Base-by-base conservation (phyloP, 73 alveolate genomes). In the Paramecium octaurelia region DNA sequence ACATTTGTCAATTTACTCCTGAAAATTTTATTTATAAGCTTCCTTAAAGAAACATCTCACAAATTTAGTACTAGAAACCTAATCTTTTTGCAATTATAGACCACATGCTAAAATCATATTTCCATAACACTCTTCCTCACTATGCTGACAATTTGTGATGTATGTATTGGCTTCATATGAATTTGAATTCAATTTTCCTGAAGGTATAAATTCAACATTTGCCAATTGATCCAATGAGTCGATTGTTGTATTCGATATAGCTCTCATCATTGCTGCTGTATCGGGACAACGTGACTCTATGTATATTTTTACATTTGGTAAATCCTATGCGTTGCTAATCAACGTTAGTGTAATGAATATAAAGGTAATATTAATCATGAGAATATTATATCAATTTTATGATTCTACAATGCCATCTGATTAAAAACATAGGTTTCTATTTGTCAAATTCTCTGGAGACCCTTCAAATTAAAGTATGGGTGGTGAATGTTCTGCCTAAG, bases 51-150 rank as follows among this genome's bases (percentile, higher is more conserved):
- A 64, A 64, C 84, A 64, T 64, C 24, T 24, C 42, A 64, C 84
- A 64, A 27, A 64, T 64, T 64, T 64, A 12, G 84, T 27, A 14
- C 50, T 34, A 12, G 24, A 31, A 31, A 31, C 46, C 27, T 64
- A 34, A 64, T 64, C 46, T 27, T 64, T 3, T 64, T 64, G 24
- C 4, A 64, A 3, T 31, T 64, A 14, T 14, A 64, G 24, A 64
- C 84, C 84, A 34, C 84, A 64, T 12, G 84, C 84, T n/a, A 64
- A 64, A 31, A 64, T 27, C 84, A 64, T 64, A 27, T 64, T 64
- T 31, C 84, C 84, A 27, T 64, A 64, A 64, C 84, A 64, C 12
- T 64, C 84, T 3, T 6, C 11, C 9, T 64, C 84, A 1, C 12
- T 1, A 64, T 23, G 48, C 14, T 20, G 14, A 8, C 84, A 64